Conservation (phyloP, 257 asterid species). For the Salvia miltiorrhiza region DNA sequence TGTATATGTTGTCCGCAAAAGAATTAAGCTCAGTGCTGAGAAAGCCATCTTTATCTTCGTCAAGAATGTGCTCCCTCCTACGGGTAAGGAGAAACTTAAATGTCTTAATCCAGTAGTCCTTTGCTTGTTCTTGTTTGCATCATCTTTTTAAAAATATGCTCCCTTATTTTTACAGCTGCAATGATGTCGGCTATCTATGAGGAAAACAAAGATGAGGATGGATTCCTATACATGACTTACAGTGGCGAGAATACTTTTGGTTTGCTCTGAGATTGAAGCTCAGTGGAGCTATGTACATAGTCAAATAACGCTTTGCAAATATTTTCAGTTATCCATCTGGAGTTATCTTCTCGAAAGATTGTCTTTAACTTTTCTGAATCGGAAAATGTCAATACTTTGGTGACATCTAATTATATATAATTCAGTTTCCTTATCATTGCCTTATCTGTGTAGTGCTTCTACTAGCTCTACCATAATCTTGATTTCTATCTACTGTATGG, state of each 20-base stretch:
- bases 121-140: neutral
- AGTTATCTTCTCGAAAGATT: slow-evolving; percentile 22
- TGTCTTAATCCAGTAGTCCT: neutral
- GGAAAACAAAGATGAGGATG: slow-evolving; percentile 76
- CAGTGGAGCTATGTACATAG: slow-evolving; percentile 37
- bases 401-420: neutral
- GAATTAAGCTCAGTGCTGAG: slow-evolving; percentile 98
- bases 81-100: slow-evolving; percentile 56
- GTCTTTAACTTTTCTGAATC: slow-evolving; percentile 17
- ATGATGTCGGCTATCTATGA: slow-evolving; percentile 78
- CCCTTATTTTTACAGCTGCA: slow-evolving; percentile 45
- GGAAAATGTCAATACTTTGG: slow-evolving; percentile 20
- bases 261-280: slow-evolving; percentile 39
- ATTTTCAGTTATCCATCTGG: slow-evolving; percentile 22
- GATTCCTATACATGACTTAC: slow-evolving; percentile 78
- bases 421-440: neutral
- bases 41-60: slow-evolving; percentile 96
- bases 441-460: neutral
- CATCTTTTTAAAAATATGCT: neutral
- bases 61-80: slow-evolving; percentile 93
- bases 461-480: too few species aligned
- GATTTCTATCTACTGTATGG: too few species aligned
- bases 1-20: slow-evolving; percentile 95
- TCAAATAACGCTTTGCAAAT: slow-evolving; percentile 13
- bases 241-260: slow-evolving; percentile 83